Conservation (phyloP, 1,284 basidiomycete species). For the Rhodotorula sp. region DNA sequence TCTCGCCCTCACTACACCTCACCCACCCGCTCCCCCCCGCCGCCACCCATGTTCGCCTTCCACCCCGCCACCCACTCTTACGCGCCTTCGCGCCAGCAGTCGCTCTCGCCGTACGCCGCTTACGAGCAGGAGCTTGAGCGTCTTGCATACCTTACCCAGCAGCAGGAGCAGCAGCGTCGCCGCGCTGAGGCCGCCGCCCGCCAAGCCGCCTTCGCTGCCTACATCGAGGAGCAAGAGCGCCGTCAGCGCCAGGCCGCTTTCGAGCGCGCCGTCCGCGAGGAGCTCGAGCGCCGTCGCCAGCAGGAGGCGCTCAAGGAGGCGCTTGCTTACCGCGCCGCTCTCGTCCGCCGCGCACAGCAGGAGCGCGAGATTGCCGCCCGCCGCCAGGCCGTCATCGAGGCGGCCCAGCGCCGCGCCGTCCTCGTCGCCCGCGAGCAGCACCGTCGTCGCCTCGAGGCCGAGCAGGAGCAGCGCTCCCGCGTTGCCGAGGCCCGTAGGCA, state of each 20-base stretch:
- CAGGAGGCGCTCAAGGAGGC: background rate
- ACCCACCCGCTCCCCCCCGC: background rate
- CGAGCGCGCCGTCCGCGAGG: constrained; percentile 7
- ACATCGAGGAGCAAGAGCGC: constrained; percentile 5
- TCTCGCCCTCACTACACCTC: background rate
- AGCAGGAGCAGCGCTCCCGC: constrained; percentile 20
- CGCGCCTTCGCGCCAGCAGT: background rate
- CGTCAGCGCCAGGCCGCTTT: background rate
- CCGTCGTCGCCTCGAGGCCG: constrained; percentile 4
- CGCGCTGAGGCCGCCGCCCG: background rate
- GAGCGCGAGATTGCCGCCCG: background rate
- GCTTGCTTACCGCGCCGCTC: constrained; percentile 1
- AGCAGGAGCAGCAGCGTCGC: constrained; percentile 2
- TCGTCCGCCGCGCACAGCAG: constrained; percentile 1
- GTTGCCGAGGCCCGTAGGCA: background rate
- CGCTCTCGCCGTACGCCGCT: background rate
- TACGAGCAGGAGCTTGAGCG: constrained; percentile 3
- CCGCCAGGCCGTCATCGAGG: background rate
- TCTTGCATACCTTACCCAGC: background rate
- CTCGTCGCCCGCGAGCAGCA: background rate
- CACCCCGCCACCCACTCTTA: background rate
- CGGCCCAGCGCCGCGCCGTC: background rate
- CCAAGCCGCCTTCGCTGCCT: background rate
- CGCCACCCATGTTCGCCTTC: constrained; percentile 7
- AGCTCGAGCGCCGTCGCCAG: constrained; percentile 5